A percentile compares a stretch with the other conserved stretches of the same genome.
These are phyloP conservation scores for Plantago ovata DNA, from an alignment of 257 asterid species.

Conservation along the genomic window DNA sequence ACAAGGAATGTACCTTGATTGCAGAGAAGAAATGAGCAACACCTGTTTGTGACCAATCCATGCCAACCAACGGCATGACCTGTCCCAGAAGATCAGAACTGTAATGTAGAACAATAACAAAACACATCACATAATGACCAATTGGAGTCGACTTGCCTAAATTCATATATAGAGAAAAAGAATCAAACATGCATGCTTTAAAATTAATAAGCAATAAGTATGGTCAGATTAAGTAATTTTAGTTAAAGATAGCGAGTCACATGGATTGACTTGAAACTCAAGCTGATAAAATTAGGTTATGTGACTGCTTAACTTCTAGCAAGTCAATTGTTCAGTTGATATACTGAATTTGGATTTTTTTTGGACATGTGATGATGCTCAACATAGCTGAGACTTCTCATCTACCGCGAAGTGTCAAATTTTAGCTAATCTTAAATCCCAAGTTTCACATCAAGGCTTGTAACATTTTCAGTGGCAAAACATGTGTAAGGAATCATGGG, in stretches of 20 bases:
- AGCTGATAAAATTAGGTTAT: neutral
- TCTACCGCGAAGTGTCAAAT: too few species aligned
- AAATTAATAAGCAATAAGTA: neutral
- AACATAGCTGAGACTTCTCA: too few species aligned
- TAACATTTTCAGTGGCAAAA: too few species aligned
- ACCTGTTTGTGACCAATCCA: constrained; percentile 97
- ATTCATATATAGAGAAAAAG: constrained; percentile 1
- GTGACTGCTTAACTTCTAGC: neutral
- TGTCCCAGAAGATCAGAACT: constrained; percentile 96
- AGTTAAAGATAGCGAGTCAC: neutral
- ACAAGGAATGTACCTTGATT: constrained; percentile 60
- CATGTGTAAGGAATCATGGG: too few species aligned
- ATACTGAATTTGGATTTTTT: neutral
- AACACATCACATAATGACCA: neutral
- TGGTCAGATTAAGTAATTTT: neutral
- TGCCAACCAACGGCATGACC: constrained; percentile 96
- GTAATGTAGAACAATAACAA: constrained; percentile 20
- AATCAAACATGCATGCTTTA: constrained; percentile 4
- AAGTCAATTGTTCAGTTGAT: neutral
- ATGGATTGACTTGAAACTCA: neutral
- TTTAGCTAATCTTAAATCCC: too few species aligned
- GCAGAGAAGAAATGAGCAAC: constrained; percentile 96
- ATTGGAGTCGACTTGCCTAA: neutral
- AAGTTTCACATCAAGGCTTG: too few species aligned
- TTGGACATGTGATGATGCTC: too few species aligned